Evolutionary conservation across 2,329 filamentous ascomycete species (phyloP).

Genomic region (Passalora sequoiae): DNA sequence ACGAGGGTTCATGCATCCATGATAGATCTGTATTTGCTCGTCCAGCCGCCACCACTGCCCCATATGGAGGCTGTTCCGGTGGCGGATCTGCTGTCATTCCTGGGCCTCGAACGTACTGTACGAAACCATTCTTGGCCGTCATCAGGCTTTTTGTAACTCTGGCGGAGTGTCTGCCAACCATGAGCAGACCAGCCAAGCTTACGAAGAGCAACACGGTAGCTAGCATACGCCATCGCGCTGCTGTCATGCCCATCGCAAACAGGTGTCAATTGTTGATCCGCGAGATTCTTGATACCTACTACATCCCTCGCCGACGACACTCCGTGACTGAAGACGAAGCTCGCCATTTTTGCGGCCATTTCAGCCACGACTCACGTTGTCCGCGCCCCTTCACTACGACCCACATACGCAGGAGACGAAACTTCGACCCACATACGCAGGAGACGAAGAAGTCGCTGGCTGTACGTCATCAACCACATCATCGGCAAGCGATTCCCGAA

Average conservation of each 20-base stretch:
- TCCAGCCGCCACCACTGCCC: slow-evolving; percentile 18
- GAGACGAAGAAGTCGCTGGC: too few relatives aligned
- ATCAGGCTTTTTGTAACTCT: neutral
- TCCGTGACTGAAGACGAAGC: too few relatives aligned
- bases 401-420: neutral
- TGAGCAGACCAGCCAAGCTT: neutral
- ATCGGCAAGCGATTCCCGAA: neutral
- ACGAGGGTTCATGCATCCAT: slow-evolving; percentile 10
- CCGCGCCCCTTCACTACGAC: too few relatives aligned
- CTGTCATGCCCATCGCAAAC: neutral
- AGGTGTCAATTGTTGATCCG: neutral
- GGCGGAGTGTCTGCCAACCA: neutral
- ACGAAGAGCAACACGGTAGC: neutral
- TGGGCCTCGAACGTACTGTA: neutral
- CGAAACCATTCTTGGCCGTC: neutral
- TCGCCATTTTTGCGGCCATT: too few relatives aligned
- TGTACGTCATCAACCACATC: neutral
- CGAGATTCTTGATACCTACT: too few relatives aligned
- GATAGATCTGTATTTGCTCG: slow-evolving; percentile 11
- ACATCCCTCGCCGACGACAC: too few relatives aligned
- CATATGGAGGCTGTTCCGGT: slow-evolving; percentile 13
- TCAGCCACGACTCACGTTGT: too few relatives aligned
- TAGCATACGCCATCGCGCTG: neutral
- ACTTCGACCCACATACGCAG: too few relatives aligned
- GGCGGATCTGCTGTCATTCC: slow-evolving; percentile 6